Evolutionary conservation across 2,329 filamentous ascomycete species (phyloP).

Genomic region (Cladobotryum mycophilum): DNA sequence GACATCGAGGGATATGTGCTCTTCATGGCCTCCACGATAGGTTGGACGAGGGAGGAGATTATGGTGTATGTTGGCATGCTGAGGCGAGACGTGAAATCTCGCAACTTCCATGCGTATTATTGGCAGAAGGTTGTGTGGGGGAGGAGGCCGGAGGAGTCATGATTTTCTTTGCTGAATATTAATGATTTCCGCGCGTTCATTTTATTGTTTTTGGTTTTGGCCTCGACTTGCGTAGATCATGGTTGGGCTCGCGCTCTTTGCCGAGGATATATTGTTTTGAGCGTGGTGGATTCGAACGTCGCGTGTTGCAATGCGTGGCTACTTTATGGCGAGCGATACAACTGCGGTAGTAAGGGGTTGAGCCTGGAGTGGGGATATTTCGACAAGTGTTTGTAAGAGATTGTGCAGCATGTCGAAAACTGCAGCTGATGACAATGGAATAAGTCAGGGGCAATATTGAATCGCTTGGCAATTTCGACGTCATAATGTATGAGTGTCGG

Average conservation of each 20-base stretch:
- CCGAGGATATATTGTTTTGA: background rate
- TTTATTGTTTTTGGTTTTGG: background rate
- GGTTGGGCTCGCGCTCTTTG: background rate
- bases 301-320: too few relatives aligned
- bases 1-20: slow-evolving; percentile 25
- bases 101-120: slow-evolving; percentile 7
- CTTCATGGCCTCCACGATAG: slow-evolving; percentile 10
- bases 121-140: slow-evolving; percentile 9
- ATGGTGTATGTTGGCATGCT: slow-evolving; percentile 8
- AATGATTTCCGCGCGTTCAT: background rate
- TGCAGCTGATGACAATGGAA: too few relatives aligned
- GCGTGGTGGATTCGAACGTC: background rate
- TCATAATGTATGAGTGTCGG: too few relatives aligned
- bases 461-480: too few relatives aligned
- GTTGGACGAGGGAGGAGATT: slow-evolving; percentile 9
- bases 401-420: too few relatives aligned
- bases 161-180: background rate
- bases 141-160: slow-evolving; percentile 3
- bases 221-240: background rate
- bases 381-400: too few relatives aligned
- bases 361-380: too few relatives aligned
- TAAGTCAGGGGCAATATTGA: too few relatives aligned
- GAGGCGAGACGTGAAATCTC: slow-evolving; percentile 6
- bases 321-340: too few relatives aligned
- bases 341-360: too few relatives aligned